Evolutionary conservation across 1,139 yeast genomes (phyloP).

Genomic region (Meyerozyma athensensis): DNA sequence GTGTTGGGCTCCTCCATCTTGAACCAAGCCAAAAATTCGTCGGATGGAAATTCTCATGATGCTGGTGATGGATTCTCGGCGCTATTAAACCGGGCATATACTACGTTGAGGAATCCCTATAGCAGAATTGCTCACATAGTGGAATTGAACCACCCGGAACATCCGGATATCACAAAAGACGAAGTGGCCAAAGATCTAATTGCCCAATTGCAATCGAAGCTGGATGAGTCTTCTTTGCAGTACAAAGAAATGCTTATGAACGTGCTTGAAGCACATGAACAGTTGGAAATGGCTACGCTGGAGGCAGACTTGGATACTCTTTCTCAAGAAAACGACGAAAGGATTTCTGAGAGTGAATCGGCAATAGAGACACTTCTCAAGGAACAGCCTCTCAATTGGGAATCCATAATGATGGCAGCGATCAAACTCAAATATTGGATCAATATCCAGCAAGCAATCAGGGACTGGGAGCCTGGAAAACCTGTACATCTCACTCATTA

Average conservation of each 20-base stretch:
- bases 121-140: constrained; percentile 46
- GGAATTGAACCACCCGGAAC: constrained; percentile 32
- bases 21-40: constrained; percentile 9
- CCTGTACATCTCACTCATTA: constrained; percentile 60
- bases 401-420: constrained; percentile 59
- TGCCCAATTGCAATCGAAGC: constrained; percentile 26
- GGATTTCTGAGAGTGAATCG: constrained; percentile 42
- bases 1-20: constrained; percentile 27
- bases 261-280: constrained; percentile 78
- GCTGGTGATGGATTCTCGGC: constrained; percentile 34
- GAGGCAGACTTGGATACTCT: constrained; percentile 55
- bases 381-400: constrained; percentile 37
- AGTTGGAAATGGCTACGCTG: constrained; percentile 56
- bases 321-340: constrained; percentile 48
- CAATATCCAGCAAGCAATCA: constrained; percentile 67
- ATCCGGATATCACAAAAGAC: constrained; percentile 38
- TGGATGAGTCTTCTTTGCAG: constrained; percentile 27
- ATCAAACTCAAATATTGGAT: constrained; percentile 80
- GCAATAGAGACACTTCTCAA: constrained; percentile 25
- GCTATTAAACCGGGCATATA: constrained; percentile 69
- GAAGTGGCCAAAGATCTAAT: constrained; percentile 35
- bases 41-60: constrained; percentile 12
- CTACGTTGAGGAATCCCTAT: constrained; percentile 65
- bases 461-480: constrained; percentile 74
- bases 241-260: constrained; percentile 64